These are phyloP conservation scores for Apophysomyces ossiformis DNA, from an alignment of 371 early-diverging fungal genomes.

Conservation along the genomic window DNA sequence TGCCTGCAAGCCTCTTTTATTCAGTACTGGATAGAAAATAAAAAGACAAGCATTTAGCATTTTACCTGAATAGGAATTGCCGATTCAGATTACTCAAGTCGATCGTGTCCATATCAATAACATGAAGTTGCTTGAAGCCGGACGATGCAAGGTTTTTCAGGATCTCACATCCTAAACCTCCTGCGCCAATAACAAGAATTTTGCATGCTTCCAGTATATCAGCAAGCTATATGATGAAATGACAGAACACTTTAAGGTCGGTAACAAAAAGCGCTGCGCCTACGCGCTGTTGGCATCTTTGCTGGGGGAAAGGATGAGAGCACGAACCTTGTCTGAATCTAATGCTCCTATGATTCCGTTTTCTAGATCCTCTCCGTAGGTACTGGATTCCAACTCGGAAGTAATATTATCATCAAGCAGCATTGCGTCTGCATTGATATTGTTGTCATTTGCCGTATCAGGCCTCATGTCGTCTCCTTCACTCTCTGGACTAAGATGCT, in stretches of 20 bases:
- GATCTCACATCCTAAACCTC: slow-evolving; percentile 99
- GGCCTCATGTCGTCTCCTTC: slow-evolving; percentile 1
- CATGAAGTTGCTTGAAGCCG: slow-evolving; percentile 86
- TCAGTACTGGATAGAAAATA: background rate
- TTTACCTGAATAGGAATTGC: slow-evolving; percentile 92
- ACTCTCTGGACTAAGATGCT: slow-evolving; percentile 10
- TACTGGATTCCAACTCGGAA: background rate
- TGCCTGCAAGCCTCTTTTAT: slow-evolving; percentile 37
- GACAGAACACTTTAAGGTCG: too few relatives aligned
- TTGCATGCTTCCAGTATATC: slow-evolving; percentile 39
- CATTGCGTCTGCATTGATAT: background rate
- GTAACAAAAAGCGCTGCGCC: too few relatives aligned
- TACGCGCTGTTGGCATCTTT: too few relatives aligned
- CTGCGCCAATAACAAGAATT: slow-evolving; percentile 89
- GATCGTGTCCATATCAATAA: slow-evolving; percentile 98
- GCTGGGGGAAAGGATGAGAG: too few relatives aligned
- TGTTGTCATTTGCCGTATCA: background rate
- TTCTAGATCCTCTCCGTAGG: slow-evolving; percentile 3
- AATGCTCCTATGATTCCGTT: slow-evolving; percentile 5
- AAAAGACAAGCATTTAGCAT: background rate
- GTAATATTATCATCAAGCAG: slow-evolving; percentile 4
- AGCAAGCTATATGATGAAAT: slow-evolving; percentile 25
- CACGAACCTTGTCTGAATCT: background rate
- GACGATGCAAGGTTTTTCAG: slow-evolving; percentile 92
- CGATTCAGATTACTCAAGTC: slow-evolving; percentile 98